phyloP scores from a whole-genome alignment of 1,139 yeast species.

The Insectozyma bohioensis region DNA sequence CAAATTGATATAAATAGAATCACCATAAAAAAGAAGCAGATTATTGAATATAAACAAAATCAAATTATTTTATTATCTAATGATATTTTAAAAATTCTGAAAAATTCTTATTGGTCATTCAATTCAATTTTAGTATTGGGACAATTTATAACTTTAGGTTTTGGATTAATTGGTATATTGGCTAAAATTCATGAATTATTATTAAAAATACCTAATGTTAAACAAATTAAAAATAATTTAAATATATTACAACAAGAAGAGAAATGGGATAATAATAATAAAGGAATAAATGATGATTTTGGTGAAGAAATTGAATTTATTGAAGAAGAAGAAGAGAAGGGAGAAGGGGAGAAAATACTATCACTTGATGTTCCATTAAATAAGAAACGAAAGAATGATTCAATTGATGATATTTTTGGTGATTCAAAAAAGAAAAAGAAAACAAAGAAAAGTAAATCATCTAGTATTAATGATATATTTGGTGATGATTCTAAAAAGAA shows the following conservation, averaged over 20 bases:
- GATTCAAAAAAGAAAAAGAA: slow-evolving; percentile 3
- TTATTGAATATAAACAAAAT: slow-evolving; percentile 14
- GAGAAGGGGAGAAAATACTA: slow-evolving; percentile 7
- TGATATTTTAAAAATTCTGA: slow-evolving; percentile 41
- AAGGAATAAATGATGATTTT: slow-evolving; percentile 22
- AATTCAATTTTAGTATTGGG: slow-evolving; percentile 72
- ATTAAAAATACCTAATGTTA: slow-evolving; percentile 19
- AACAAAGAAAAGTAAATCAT: slow-evolving; percentile 6
- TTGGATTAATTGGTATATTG: slow-evolving; percentile 60
- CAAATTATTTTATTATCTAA: slow-evolving; percentile 25
- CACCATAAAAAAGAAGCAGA: slow-evolving; percentile 5
- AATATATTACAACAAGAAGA: too few relatives aligned
- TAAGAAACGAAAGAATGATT: neutral
- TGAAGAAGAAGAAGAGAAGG: slow-evolving; percentile 6
- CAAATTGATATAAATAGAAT: slow-evolving; percentile 21
- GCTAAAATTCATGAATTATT: slow-evolving; percentile 46
- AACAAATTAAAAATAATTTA: too few relatives aligned
- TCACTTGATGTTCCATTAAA: neutral
- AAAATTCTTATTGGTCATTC: slow-evolving; percentile 54
- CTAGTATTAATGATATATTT: too few relatives aligned
- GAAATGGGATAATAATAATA: too few relatives aligned
- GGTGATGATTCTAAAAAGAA: too few relatives aligned
- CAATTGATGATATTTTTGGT: slow-evolving; percentile 8
- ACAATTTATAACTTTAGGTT: slow-evolving; percentile 74
- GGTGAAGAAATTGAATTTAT: slow-evolving; percentile 22